Conservation (phyloP, 495 filamentous ascomycete species). For the Aspergillus cristatus region DNA sequence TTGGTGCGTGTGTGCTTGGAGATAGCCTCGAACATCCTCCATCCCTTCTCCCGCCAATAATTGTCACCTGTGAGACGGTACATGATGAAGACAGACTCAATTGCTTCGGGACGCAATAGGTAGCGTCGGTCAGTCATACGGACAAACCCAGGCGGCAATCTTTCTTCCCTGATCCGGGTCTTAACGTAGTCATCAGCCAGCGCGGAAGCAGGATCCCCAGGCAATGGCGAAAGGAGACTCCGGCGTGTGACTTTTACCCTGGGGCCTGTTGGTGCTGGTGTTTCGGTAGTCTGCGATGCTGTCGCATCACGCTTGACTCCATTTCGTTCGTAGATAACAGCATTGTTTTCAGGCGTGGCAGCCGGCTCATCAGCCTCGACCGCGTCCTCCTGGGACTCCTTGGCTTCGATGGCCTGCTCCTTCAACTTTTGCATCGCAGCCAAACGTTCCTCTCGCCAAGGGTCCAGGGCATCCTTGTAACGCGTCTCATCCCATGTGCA, state of each 20-base stretch:
- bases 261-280: neutral
- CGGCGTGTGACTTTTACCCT: neutral
- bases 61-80: constrained; percentile 80
- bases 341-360: neutral
- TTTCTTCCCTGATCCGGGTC: constrained; percentile 48
- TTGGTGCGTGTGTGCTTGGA: constrained; percentile 55
- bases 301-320: constrained; percentile 6
- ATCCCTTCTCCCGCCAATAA: constrained; percentile 75
- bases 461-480: constrained; percentile 51
- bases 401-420: constrained; percentile 17
- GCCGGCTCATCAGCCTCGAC: neutral
- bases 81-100: constrained; percentile 94
- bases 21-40: constrained; percentile 81
- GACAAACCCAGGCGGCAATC: constrained; percentile 58
- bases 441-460: constrained; percentile 26
- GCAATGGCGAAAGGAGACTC: constrained; percentile 4
- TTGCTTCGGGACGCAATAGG: constrained; percentile 84
- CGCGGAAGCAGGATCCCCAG: constrained; percentile 27
- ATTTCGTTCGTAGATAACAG: neutral
- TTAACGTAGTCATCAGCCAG: constrained; percentile 57
- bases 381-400: neutral
- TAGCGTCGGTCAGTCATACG: constrained; percentile 53
- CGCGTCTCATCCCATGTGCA: constrained; percentile 72
- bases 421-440: constrained; percentile 17
- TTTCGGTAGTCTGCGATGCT: neutral